Percentiles rank a stretch among this genome's conserved stretches.
phyloP scores from a whole-genome alignment of 345 rosid genomes.

The Carallia pectinifolia region DNA sequence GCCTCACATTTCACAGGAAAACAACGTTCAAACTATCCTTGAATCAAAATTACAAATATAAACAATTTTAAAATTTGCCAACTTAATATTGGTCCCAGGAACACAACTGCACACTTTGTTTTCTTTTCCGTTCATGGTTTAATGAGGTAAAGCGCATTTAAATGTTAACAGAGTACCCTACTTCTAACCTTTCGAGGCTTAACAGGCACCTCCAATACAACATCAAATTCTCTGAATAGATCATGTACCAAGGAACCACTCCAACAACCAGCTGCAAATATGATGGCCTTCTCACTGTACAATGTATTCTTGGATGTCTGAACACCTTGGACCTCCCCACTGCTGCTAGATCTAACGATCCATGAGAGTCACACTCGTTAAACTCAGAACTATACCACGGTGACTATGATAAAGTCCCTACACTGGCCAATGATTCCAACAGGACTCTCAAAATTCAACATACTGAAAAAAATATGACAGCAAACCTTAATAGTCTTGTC shows the following conservation, averaged over 20 bases:
- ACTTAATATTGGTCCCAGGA: too few relatives aligned
- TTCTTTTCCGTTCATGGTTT: too few relatives aligned
- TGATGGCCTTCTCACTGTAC: slow-evolving; percentile 62
- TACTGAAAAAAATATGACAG: slow-evolving; percentile 5
- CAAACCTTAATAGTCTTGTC: slow-evolving; percentile 59
- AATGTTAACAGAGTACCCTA: background rate
- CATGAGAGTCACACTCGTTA: slow-evolving; percentile 8
- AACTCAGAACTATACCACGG: background rate
- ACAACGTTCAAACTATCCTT: too few relatives aligned
- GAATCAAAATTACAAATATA: too few relatives aligned
- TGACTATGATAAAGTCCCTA: too few relatives aligned
- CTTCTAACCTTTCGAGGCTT: slow-evolving; percentile 79
- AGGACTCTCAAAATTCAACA: background rate
- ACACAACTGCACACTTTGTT: too few relatives aligned
- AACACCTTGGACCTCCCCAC: slow-evolving; percentile 56
- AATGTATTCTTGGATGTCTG: slow-evolving; percentile 57
- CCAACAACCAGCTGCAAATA: slow-evolving; percentile 91
- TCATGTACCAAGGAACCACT: slow-evolving; percentile 68
- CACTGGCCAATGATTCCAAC: slow-evolving; percentile 1
- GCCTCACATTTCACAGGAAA: too few relatives aligned
- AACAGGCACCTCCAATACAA: slow-evolving; percentile 53
- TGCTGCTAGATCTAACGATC: slow-evolving; percentile 42
- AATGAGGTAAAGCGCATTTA: background rate
- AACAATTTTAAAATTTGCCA: too few relatives aligned
- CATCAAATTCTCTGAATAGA: slow-evolving; percentile 47